Base-by-base conservation (phyloP, 768 basidiomycete genomes). In the Auriscalpium vulgare region DNA sequence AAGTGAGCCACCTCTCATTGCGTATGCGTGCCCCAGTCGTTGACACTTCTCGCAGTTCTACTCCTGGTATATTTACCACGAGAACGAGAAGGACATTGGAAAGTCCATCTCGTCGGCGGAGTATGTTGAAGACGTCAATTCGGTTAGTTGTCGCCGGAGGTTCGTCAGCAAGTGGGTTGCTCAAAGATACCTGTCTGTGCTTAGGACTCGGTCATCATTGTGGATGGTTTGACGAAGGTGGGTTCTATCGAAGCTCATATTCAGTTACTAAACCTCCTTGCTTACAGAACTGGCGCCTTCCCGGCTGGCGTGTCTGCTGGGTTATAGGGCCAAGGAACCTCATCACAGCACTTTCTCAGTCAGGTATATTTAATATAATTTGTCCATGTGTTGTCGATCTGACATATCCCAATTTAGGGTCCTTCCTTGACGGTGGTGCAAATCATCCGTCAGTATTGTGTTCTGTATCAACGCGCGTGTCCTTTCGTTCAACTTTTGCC, bases 251-350 rank as follows among this genome's bases (percentile, higher is more conserved):
- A 13, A n/a, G 19, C 19, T 10, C 47, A 35, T 37, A 37, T 43
- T 10, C 40, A 34, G 4, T 37, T 11, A 50, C 23, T 67, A 48
- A 63, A 66, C 21, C 66, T 66, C 17, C 43, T 66, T 38, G 62
- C 66, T 4, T 70, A 8, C 29, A 97, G 88, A 94, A 94, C 70
- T 95, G 89, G 87, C 85, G 94, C 64, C 83, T 95, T 54, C 93
- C 94, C 9, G 95, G 95, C 37, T 97, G 92, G 92, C 81, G 95
- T 61, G 75, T 94, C 43, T 95, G 91, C 72, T 92, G 89, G 94
- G 92, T 97, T 36, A 67, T 95, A 19, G 94, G 92, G 0, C 95
- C 94, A 14, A 92, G 88, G 72, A 88, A 90, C 67, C 68, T 97
- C 47, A 78, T 97, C 61, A 85, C 86, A 8, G 94, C 94, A 1